Percentiles rank a stretch among this genome's conserved stretches.
Conservation (phyloP, 2,329 filamentous ascomycete species). For the Cladosporium velox region DNA sequence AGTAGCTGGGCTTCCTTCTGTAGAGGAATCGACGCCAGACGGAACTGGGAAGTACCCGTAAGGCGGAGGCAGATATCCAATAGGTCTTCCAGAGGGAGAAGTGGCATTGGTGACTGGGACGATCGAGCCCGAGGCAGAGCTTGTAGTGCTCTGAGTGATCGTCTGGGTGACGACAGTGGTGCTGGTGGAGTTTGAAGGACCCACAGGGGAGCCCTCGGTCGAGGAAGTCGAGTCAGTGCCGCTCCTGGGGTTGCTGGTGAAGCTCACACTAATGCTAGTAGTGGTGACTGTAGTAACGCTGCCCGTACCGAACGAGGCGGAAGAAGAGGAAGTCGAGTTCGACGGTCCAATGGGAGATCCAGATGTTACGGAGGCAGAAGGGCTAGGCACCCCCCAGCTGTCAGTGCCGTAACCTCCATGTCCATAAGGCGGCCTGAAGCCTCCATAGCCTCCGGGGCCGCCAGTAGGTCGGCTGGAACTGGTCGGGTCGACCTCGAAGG, state of each 20-base stretch:
- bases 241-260: constrained; percentile 16
- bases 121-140: not conserved
- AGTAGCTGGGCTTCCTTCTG: constrained; percentile 7
- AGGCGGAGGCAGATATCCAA: not conserved
- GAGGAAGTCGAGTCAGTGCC: constrained; percentile 20
- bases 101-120: constrained; percentile 5
- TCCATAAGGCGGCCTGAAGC: constrained; percentile 19
- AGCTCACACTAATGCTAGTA: constrained; percentile 5
- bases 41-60: constrained; percentile 15
- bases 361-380: constrained; percentile 16
- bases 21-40: constrained; percentile 3
- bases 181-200: constrained; percentile 9
- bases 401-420: constrained; percentile 6
- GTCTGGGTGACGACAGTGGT: constrained; percentile 14
- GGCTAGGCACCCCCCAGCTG: constrained; percentile 11
- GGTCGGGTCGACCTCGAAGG: constrained; percentile 14
- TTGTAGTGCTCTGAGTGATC: constrained; percentile 10
- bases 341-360: constrained; percentile 7
- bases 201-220: constrained; percentile 22
- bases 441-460: constrained; percentile 20
- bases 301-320: not conserved
- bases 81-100: constrained; percentile 1
- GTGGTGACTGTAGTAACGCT: not conserved
- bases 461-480: constrained; percentile 4
- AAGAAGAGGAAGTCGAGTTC: constrained; percentile 11